These are phyloP conservation scores for Leishmania braziliensis DNA, from an alignment of 208 protist genomes.

Conservation along the genomic window DNA sequence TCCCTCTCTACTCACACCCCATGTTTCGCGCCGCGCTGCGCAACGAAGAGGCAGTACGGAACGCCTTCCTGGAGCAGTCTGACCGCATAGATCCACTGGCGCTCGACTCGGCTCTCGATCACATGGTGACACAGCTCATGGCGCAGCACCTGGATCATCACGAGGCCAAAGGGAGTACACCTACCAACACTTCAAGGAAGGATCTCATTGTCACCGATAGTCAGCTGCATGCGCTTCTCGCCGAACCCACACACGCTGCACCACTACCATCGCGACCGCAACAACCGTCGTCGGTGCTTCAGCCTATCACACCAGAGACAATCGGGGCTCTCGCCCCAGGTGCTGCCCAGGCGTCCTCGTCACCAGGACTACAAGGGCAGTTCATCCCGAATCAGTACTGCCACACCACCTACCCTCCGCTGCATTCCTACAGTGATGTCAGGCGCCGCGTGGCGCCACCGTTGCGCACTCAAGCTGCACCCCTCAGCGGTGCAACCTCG, in stretches of 20 bases:
- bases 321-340: not conserved
- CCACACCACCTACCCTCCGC: not conserved
- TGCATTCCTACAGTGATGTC: not conserved
- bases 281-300: not conserved
- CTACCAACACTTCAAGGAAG: not conserved
- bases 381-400: not conserved
- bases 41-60: constrained; percentile 13
- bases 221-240: constrained; percentile 22
- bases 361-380: not conserved
- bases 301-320: not conserved
- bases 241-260: not conserved
- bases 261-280: not conserved
- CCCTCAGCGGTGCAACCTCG: not conserved
- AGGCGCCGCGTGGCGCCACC: not conserved
- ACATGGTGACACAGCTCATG: constrained; percentile 52
- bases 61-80: constrained; percentile 9
- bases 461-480: not conserved
- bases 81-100: constrained; percentile 8
- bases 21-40: constrained; percentile 41
- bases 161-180: not conserved
- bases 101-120: constrained; percentile 42
- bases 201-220: constrained; percentile 11
- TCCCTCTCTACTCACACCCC: constrained; percentile 76
- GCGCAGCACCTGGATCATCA: constrained; percentile 18
- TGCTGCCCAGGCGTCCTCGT: not conserved